Conservation (phyloP, 495 filamentous ascomycete genomes). For the Cladorrhinum samala region DNA sequence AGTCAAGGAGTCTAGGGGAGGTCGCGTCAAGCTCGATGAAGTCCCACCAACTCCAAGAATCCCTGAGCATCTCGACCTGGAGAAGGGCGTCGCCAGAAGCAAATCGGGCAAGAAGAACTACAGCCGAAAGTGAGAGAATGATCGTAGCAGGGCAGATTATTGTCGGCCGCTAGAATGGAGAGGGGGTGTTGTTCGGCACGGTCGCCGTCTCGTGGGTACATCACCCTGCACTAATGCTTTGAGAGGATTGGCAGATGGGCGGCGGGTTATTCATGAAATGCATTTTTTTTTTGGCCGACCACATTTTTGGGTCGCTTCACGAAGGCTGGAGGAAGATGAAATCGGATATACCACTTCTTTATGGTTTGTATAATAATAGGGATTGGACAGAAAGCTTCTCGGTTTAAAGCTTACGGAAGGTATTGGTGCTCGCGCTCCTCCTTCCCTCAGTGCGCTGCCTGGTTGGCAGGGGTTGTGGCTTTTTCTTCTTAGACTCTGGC, state of each 20-base stretch:
- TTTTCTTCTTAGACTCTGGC: constrained; percentile 53
- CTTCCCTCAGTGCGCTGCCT: constrained; percentile 44
- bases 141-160: neutral
- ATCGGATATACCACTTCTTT: constrained; percentile 15
- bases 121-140: constrained; percentile 20
- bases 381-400: constrained; percentile 10
- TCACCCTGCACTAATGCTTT: neutral
- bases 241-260: neutral
- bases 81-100: constrained; percentile 42
- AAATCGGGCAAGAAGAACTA: constrained; percentile 38
- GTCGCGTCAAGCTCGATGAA: constrained; percentile 40
- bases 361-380: constrained; percentile 23
- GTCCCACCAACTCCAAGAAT: constrained; percentile 46
- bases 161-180: neutral
- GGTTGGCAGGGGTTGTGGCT: constrained; percentile 26
- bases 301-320: constrained; percentile 4
- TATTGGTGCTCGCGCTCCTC: constrained; percentile 70
- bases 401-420: constrained; percentile 55
- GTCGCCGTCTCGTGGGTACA: too few relatives aligned
- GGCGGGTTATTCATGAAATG: neutral
- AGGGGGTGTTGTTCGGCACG: too few relatives aligned
- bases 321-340: constrained; percentile 1
- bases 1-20: constrained; percentile 34
- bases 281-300: too few relatives aligned
- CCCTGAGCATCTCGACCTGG: constrained; percentile 38